Conservation (phyloP, 2,329 filamentous ascomycete genomes). For the Talaromyces sp. region DNA sequence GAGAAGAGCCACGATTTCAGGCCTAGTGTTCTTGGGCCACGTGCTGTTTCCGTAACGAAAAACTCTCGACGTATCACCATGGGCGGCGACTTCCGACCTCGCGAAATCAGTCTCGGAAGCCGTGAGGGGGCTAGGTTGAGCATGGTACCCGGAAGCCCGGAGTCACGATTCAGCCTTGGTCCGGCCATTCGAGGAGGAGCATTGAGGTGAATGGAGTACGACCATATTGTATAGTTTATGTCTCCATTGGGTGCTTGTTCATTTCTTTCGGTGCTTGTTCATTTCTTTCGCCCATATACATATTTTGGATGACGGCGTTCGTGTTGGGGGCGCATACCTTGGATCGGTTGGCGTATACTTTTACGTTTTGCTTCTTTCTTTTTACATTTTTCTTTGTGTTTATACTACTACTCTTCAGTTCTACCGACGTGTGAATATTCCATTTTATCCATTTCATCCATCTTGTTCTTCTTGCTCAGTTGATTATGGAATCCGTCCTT, state of each 20-base stretch:
- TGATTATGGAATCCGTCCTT: neutral
- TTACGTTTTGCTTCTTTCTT: neutral
- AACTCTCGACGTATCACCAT: constrained; percentile 42
- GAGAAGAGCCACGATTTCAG: constrained; percentile 56
- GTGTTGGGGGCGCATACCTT: neutral
- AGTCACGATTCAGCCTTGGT: constrained; percentile 31
- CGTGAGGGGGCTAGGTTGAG: constrained; percentile 40
- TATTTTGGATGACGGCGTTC: constrained; percentile 10
- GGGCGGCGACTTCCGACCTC: constrained; percentile 40
- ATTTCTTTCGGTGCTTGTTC: neutral
- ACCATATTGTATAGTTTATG: constrained; percentile 26
- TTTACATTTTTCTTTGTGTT: constrained; percentile 9
- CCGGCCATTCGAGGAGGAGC: constrained; percentile 25
- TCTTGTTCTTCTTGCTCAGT: neutral
- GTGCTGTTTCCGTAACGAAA: constrained; percentile 58
- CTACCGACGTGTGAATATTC: constrained; percentile 9
- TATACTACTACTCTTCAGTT: constrained; percentile 5
- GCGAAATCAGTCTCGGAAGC: constrained; percentile 37
- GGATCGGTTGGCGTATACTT: neutral
- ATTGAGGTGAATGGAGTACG: constrained; percentile 7
- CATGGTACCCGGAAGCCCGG: constrained; percentile 34
- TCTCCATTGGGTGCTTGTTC: neutral
- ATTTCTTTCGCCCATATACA: neutral
- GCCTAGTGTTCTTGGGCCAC: constrained; percentile 58
- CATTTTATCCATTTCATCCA: constrained; percentile 6